Evolutionary conservation across 2,329 filamentous ascomycete genomes (phyloP), one percentile per base, ranked within the genome.

Genomic region (Aspergillus pseudoglaucus): DNA sequence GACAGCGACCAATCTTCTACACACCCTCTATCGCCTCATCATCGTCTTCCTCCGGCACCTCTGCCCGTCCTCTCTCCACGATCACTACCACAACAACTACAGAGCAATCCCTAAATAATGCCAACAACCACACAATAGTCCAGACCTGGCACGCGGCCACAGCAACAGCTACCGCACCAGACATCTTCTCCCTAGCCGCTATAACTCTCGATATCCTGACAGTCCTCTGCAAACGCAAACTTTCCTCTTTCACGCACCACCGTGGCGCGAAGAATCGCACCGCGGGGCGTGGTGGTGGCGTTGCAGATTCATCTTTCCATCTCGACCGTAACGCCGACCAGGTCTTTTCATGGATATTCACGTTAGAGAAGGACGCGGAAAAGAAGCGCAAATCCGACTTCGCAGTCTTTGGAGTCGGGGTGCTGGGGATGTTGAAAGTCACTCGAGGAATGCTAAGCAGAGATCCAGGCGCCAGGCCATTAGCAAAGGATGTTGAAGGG

Each of bases 131-230:
- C 23, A 58, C 65, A 15, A 53, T 69, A 40, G 57, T 68, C 18
- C 61, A 67, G 44, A 68, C 60, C 6, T 69, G 62, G 63, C 75
- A 70, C 58, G 65, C 65, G 3, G 60, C 57, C 35, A 63, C 65
- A 44, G 56, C 59, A 20, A 60, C 66, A 43, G 60, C 63, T 23
- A 59, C 62, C 42, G 54, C 68, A 35, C 73, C 77, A 10, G 81
- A 84, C 54, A 66, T 83, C 14, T 84, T 80, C 64, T 79, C 78
- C 22, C 70, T 84, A 0, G 80, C 73, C 3, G 81, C 80, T 44
- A 67, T 82, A 17, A 80, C 73, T 49, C 64, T 83, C 15, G 79
- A 83, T 53, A 77, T 84, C 37, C 57, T 83, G 15, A 82, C 79
- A 1, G 75, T 78, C 54, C 70, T 83, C 53, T 69, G 81, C 54